phyloP scores from a whole-genome alignment of 768 basidiomycete species.

The Crepidotus variabilis region DNA sequence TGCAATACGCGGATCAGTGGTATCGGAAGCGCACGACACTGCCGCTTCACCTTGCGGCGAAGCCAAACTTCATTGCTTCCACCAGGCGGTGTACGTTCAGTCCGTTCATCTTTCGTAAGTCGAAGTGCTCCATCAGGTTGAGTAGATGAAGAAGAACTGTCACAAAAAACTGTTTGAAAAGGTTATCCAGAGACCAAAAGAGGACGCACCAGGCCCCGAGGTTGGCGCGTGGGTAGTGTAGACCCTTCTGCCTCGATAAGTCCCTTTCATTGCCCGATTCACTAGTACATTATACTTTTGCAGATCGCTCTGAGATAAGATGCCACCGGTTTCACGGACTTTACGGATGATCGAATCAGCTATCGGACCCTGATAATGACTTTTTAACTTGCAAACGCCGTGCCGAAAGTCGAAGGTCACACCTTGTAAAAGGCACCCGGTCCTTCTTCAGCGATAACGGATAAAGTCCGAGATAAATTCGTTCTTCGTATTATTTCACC shows the following conservation, averaged over 20 bases:
- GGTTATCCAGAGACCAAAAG: not conserved
- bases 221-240: constrained; percentile 86
- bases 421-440: constrained; percentile 82
- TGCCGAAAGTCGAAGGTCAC: constrained; percentile 13
- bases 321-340: constrained; percentile 69
- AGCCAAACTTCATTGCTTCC: constrained; percentile 79
- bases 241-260: constrained; percentile 72
- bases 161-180: not conserved
- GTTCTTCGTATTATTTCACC: constrained; percentile 72
- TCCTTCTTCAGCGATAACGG: constrained; percentile 70
- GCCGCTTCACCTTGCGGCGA: constrained; percentile 39
- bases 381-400: constrained; percentile 9
- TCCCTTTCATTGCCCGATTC: constrained; percentile 70
- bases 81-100: constrained; percentile 76
- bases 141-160: constrained; percentile 84
- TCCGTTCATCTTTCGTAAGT: constrained; percentile 47
- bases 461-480: constrained; percentile 77
- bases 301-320: constrained; percentile 74
- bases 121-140: constrained; percentile 83
- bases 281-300: constrained; percentile 66
- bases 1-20: constrained; percentile 19
- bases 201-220: constrained; percentile 61
- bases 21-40: not conserved
- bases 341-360: constrained; percentile 77
- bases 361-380: constrained; percentile 58